Percentiles rank a stretch among this genome's conserved stretches.
Conservation (phyloP, 768 basidiomycete genomes). For the Stropharia rugosoannulata region DNA sequence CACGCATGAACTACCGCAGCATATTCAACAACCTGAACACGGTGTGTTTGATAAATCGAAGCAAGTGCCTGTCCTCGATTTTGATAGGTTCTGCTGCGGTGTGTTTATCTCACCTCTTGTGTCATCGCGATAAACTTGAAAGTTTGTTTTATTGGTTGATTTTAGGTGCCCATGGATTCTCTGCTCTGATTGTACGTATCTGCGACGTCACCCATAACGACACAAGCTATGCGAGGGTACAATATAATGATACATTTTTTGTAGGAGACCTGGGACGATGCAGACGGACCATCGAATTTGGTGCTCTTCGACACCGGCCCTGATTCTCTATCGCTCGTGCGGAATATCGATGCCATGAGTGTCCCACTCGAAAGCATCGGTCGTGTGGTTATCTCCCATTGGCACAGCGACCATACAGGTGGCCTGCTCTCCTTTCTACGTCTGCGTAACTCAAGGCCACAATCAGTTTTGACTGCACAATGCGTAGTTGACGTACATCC, state of each 20-base stretch:
- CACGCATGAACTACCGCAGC: constrained; percentile 65
- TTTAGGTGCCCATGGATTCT: constrained; percentile 77
- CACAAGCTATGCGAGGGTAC: too few relatives aligned
- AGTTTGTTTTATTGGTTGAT: background rate
- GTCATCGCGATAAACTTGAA: background rate
- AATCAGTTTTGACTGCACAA: constrained; percentile 10
- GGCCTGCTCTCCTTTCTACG: constrained; percentile 68
- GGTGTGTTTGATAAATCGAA: constrained; percentile 38
- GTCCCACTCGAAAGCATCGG: constrained; percentile 53
- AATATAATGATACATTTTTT: background rate
- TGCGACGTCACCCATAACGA: background rate
- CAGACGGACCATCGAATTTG: constrained; percentile 38
- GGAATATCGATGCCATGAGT: constrained; percentile 65
- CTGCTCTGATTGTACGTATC: constrained; percentile 67
- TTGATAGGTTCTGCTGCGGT: constrained; percentile 69
- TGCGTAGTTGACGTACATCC: constrained; percentile 78
- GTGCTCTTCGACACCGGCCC: constrained; percentile 86
- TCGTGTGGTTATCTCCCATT: constrained; percentile 71
- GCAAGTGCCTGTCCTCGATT: constrained; percentile 65
- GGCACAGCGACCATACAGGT: constrained; percentile 78
- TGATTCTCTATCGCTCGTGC: constrained; percentile 70
- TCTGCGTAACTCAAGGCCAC: constrained; percentile 28
- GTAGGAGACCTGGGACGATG: constrained; percentile 58
- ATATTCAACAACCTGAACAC: constrained; percentile 50
- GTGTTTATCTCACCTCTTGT: constrained; percentile 1